A percentile compares a stretch with the other conserved stretches of the same genome.
phyloP scores from a whole-genome alignment of 129 eudicot genomes.

The Tagetes patula region DNA sequence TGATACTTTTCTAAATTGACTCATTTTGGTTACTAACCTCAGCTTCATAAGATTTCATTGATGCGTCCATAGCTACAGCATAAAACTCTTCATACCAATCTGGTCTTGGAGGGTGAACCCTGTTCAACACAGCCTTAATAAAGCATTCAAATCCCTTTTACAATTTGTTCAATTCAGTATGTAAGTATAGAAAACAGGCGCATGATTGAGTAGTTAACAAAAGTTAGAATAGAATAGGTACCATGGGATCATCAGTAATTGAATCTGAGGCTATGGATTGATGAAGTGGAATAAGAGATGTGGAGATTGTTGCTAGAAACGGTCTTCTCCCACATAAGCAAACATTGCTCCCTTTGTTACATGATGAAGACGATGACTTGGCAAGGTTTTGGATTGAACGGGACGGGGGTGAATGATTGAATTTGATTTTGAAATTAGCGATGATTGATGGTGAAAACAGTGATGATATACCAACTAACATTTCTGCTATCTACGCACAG shows the following conservation, averaged over 20 bases:
- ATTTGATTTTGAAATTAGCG: conserved; percentile 8
- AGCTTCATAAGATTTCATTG: conserved; percentile 71
- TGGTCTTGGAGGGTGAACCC: conserved; percentile 82
- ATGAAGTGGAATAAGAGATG: conserved; percentile 41
- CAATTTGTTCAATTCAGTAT: not conserved
- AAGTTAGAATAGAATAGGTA: conserved; percentile 20
- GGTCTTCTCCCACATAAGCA: conserved; percentile 71
- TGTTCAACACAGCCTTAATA: conserved; percentile 61
- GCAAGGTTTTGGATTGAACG: conserved; percentile 25
- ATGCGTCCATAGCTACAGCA: conserved; percentile 60
- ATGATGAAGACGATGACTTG: conserved; percentile 5
- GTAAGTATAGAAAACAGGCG: not conserved
- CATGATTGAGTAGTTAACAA: not conserved
- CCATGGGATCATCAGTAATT: conserved; percentile 42
- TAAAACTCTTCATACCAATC: conserved; percentile 96
- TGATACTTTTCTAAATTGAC: not conserved
- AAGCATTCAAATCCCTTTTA: conserved; percentile 6
- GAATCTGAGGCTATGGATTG: conserved; percentile 44
- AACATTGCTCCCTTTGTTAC: conserved; percentile 8
- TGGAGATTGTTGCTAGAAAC: conserved; percentile 47
- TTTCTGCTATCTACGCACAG: not conserved
- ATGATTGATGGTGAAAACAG: conserved; percentile 16
- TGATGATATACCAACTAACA: conserved; percentile 25
- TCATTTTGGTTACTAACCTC: conserved; percentile 52
- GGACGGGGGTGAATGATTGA: conserved; percentile 8